Evolutionary conservation across 768 basidiomycete genomes (phyloP).

Genomic region (Amanita thiersii): DNA sequence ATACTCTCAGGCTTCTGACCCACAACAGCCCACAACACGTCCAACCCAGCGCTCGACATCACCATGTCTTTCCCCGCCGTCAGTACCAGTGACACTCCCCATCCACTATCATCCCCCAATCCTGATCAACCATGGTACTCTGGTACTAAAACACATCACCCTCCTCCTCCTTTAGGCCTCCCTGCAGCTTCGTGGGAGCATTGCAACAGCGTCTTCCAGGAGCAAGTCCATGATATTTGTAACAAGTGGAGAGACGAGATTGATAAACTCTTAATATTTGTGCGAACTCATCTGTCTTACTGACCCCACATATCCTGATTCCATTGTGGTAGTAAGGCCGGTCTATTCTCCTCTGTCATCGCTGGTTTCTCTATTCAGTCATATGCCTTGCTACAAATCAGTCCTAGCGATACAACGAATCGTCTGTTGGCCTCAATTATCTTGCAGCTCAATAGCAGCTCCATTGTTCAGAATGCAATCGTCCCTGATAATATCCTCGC

Average conservation of each 20-base stretch:
- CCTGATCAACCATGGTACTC: too few species aligned
- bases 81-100: too few species aligned
- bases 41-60: too few species aligned
- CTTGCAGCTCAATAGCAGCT: conserved; percentile 3
- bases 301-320: background rate
- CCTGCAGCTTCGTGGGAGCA: conserved; percentile 4
- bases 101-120: too few species aligned
- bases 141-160: too few species aligned
- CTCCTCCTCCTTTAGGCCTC: too few species aligned
- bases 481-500: background rate
- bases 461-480: background rate
- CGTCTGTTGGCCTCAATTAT: conserved; percentile 8
- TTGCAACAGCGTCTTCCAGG: background rate
- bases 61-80: too few species aligned
- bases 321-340: conserved; percentile 9
- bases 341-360: conserved; percentile 15
- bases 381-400: conserved; percentile 11
- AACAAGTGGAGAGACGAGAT: conserved; percentile 12
- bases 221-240: conserved; percentile 9
- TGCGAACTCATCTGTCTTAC: conserved; percentile 4
- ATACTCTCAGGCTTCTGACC: too few species aligned
- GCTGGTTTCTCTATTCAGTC: conserved; percentile 16
- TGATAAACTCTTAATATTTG: conserved; percentile 16
- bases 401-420: conserved; percentile 1
- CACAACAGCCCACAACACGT: too few species aligned